These are phyloP conservation scores for Talaromyces amestolkiae DNA, from an alignment of 2,329 filamentous ascomycete genomes.

Conservation along the genomic window DNA sequence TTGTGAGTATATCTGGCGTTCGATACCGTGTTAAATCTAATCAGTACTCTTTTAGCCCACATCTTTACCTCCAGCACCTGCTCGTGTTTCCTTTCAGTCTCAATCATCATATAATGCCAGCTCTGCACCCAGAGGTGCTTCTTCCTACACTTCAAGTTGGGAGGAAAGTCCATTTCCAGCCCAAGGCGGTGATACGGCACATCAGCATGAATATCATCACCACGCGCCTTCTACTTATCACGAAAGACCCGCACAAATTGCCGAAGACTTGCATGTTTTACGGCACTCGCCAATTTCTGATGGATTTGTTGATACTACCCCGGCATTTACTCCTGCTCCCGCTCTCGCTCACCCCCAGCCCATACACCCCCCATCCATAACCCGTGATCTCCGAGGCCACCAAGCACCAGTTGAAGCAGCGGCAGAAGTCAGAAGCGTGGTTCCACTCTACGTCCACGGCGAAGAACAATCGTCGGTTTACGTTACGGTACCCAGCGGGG, in stretches of 20 bases:
- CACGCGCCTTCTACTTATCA: neutral
- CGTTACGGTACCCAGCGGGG: conserved; percentile 23
- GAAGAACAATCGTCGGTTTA: conserved; percentile 43
- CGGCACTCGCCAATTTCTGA: conserved; percentile 18
- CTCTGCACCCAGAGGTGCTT: neutral
- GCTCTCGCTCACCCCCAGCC: conserved; percentile 15
- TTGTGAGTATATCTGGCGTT: conserved; percentile 23
- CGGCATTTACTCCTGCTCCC: conserved; percentile 9
- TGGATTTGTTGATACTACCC: conserved; percentile 10
- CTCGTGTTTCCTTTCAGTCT: neutral
- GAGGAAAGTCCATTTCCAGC: neutral
- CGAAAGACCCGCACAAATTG: conserved; percentile 1
- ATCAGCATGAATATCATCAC: neutral
- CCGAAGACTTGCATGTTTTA: conserved; percentile 17
- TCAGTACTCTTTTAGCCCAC: neutral
- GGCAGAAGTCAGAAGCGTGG: conserved; percentile 33
- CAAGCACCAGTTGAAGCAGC: conserved; percentile 5
- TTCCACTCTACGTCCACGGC: conserved; percentile 47
- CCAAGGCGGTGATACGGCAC: neutral
- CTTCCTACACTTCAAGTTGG: neutral
- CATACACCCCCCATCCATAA: conserved; percentile 6
- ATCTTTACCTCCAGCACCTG: neutral
- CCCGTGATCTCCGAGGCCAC: neutral
- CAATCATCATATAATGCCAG: neutral
- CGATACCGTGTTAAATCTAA: neutral